These are phyloP conservation scores for Aspergillus mulundensis DNA, from an alignment of 495 filamentous ascomycete genomes.

Conservation along the genomic window DNA sequence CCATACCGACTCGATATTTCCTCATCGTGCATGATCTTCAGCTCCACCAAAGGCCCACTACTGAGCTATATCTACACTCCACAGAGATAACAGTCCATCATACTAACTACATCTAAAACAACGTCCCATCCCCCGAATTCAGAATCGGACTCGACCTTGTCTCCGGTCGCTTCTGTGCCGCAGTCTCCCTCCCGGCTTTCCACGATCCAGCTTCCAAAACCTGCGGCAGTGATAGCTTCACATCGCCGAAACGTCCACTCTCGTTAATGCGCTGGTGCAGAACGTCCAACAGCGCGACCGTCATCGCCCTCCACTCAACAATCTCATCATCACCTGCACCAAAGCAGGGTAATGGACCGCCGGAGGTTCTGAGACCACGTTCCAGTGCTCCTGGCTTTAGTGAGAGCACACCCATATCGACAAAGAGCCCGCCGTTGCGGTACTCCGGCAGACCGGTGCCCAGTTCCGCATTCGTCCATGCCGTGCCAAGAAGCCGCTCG, in stretches of 20 bases:
- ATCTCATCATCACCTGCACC: conserved; percentile 41
- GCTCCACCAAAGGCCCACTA: no score
- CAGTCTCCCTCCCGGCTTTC: conserved; percentile 46
- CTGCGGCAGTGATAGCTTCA: conserved; percentile 66
- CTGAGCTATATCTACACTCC: no score
- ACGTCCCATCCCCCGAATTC: conserved; percentile 42
- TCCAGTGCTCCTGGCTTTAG: conserved; percentile 64
- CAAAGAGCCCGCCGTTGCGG: conserved; percentile 78
- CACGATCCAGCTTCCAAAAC: conserved; percentile 87
- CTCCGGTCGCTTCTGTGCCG: conserved; percentile 34
- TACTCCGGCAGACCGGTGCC: conserved; percentile 86
- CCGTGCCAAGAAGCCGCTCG: conserved; percentile 67
- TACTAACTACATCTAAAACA: conserved; percentile 35
- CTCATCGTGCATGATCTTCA: no score
- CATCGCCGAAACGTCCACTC: conserved; percentile 46
- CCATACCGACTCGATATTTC: no score
- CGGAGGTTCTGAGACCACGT: conserved; percentile 37
- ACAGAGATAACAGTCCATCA: neutral
- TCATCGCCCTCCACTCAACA: conserved; percentile 63
- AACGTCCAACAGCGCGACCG: conserved; percentile 78
- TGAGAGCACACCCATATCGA: conserved; percentile 75
- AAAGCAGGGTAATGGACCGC: conserved; percentile 73
- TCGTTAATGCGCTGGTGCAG: conserved; percentile 61
- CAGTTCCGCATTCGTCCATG: conserved; percentile 72
- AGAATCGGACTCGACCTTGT: conserved; percentile 44